These are phyloP conservation scores for Picea engelmannii DNA, from an alignment of 83 land plant genomes.

Conservation along the genomic window DNA sequence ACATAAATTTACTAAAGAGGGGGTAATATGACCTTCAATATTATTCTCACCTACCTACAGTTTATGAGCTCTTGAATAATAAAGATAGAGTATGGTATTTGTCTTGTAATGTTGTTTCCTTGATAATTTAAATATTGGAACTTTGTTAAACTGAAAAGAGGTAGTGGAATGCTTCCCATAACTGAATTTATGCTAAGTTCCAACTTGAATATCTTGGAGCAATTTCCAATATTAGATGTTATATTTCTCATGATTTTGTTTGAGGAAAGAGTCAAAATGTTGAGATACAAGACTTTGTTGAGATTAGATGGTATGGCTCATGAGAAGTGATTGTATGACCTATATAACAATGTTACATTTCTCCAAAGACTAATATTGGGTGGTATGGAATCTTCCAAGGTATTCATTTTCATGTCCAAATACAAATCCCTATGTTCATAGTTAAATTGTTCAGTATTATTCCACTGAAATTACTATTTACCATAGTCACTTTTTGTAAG, in stretches of 20 bases:
- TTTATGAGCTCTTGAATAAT: slow-evolving; percentile 17
- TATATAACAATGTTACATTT: slow-evolving; percentile 28
- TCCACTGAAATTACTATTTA: slow-evolving; percentile 30
- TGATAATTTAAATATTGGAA: slow-evolving; percentile 24
- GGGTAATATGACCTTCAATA: slow-evolving; percentile 38
- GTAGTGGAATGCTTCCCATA: slow-evolving; percentile 36
- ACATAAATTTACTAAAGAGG: slow-evolving; percentile 20
- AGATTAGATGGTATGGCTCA: slow-evolving; percentile 30
- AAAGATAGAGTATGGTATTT: slow-evolving; percentile 30
- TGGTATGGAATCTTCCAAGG: slow-evolving; percentile 31
- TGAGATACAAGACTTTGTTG: slow-evolving; percentile 26
- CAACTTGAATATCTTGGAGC: slow-evolving; percentile 20
- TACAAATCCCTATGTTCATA: slow-evolving; percentile 18
- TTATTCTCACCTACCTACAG: slow-evolving; percentile 37
- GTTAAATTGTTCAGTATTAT: slow-evolving; percentile 27
- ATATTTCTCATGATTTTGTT: slow-evolving; percentile 27
- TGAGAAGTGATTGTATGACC: slow-evolving; percentile 26
- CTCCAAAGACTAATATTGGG: slow-evolving; percentile 19
- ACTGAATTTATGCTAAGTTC: slow-evolving; percentile 34
- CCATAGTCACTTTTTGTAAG: slow-evolving; percentile 27
- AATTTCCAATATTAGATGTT: slow-evolving; percentile 28
- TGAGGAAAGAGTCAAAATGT: slow-evolving; percentile 17
- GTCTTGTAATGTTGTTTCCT: slow-evolving; percentile 29
- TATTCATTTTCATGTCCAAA: slow-evolving; percentile 29
- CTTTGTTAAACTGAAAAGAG: slow-evolving; percentile 12